These are phyloP conservation scores for Yamadazyma dendronema DNA, from an alignment of 1,139 yeast genomes.

Conservation along the genomic window DNA sequence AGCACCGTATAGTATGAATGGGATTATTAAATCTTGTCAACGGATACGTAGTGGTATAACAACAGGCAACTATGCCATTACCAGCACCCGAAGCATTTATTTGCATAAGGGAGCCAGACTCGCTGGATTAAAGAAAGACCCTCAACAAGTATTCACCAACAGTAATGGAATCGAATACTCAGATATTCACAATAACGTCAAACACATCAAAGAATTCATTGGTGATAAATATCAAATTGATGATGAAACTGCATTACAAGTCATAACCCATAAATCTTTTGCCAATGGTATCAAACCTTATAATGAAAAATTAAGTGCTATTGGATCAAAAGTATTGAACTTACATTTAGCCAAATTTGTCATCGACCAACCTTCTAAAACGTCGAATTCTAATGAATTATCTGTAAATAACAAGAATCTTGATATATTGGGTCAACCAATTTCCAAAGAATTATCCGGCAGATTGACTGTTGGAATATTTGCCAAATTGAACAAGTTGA, in stretches of 20 bases:
- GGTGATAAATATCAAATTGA: slow-evolving; percentile 43
- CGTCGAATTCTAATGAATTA: slow-evolving; percentile 21
- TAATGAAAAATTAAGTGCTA: slow-evolving; percentile 75
- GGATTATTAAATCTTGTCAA: neutral
- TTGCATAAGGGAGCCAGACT: slow-evolving; percentile 62
- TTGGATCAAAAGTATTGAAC: slow-evolving; percentile 76
- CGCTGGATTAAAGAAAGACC: slow-evolving; percentile 74
- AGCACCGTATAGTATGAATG: slow-evolving; percentile 2
- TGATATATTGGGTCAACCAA: slow-evolving; percentile 59
- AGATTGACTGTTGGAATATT: slow-evolving; percentile 51
- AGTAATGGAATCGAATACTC: slow-evolving; percentile 64
- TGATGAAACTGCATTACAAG: slow-evolving; percentile 65
- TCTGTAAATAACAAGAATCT: slow-evolving; percentile 58
- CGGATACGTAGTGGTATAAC: neutral
- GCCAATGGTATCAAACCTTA: slow-evolving; percentile 88
- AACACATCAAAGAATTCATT: slow-evolving; percentile 48
- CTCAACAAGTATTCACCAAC: slow-evolving; percentile 58
- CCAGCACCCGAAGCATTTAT: slow-evolving; percentile 23
- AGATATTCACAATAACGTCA: slow-evolving; percentile 45
- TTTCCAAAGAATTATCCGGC: slow-evolving; percentile 51
- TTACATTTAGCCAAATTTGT: slow-evolving; percentile 57
- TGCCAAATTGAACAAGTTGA: slow-evolving; percentile 48
- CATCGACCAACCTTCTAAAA: slow-evolving; percentile 24
- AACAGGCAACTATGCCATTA: too few species aligned
- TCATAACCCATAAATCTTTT: slow-evolving; percentile 88